phyloP scores from a whole-genome alignment of 2,329 filamentous ascomycete species.

The Xylariaceae sp. region DNA sequence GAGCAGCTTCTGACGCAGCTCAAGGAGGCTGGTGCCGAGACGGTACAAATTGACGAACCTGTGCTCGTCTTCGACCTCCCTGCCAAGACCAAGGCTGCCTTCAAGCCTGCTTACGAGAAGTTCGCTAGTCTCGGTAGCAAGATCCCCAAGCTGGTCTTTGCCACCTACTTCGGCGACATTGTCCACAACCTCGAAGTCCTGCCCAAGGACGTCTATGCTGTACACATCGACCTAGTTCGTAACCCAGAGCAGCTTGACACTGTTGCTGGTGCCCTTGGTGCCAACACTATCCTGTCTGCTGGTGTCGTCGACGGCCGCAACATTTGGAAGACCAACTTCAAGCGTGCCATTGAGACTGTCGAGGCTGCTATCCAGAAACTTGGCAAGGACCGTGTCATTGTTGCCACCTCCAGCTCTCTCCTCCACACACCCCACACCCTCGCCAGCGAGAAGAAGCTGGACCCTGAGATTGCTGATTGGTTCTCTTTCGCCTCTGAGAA shows the following conservation, averaged over 20 bases:
- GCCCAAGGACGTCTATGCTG: constrained; percentile 70
- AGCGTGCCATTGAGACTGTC: constrained; percentile 84
- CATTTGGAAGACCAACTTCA: constrained; percentile 99
- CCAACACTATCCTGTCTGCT: constrained; percentile 84
- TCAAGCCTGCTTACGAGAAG: constrained; percentile 97
- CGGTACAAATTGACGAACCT: constrained; percentile 97
- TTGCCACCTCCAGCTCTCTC: constrained; percentile 94
- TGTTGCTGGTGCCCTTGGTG: constrained; percentile 74
- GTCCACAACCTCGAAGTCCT: constrained; percentile 97
- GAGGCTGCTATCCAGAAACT: constrained; percentile 90
- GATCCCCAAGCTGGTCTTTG: constrained; percentile 81
- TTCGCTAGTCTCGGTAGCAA: constrained; percentile 68
- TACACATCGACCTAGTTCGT: constrained; percentile 95
- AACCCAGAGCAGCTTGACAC: constrained; percentile 95
- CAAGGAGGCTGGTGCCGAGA: constrained; percentile 92
- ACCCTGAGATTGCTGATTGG: constrained; percentile 90
- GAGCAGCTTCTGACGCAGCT: constrained; percentile 87
- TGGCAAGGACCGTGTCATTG: constrained; percentile 94
- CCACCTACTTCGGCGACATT: constrained; percentile 99
- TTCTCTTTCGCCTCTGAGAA: constrained; percentile 98
- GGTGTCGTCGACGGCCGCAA: constrained; percentile 98
- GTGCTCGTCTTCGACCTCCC: constrained; percentile 92
- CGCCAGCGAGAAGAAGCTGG: constrained; percentile 96
- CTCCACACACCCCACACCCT: constrained; percentile 98
- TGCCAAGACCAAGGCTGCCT: constrained; percentile 85